Evolutionary conservation across 2,329 filamentous ascomycete species (phyloP), one percentile per base, ranked within the genome.

Genomic region (Lojkania enalia): DNA sequence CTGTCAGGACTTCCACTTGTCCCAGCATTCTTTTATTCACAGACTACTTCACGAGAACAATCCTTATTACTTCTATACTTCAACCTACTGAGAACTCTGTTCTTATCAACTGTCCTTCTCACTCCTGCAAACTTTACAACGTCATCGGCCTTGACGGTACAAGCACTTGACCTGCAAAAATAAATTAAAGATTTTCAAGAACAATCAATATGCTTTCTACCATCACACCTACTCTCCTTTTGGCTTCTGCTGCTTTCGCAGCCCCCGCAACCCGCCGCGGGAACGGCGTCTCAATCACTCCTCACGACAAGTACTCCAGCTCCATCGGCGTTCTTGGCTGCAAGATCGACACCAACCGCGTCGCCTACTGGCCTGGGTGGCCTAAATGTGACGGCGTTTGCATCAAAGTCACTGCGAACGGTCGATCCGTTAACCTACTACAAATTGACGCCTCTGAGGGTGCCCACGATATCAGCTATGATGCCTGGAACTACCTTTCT

Each of bases 391-490:
- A 76, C 69, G 73, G 78, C 61, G 73, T 83, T 54, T 84, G 81
- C 67, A 70, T 83, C 56, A 75, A 77, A 63, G 69, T 83, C 49
- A 73, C 70, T 44, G 69, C 77, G 61, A 69, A 63, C 32, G 76
- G 67, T 44, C 77, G 78, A 48, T 71, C 67, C 29, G 64, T 85
- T 44, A 74, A 81, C 55, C 78, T 89, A 42, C 75, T 84, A 48
- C 75, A 75, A 61, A 70, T 84, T 51, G 81, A 83, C 70, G 65
- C 71, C 39, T 83, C 80, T 0, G 72, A 70, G 30, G 80, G 79
- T 37, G 80, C 80, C 40, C 63, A 80, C 63, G 81, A 84, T 65
- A 76, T 84, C 69, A 76, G 72, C 45, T 84, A 83, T 70, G 80
- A 83, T 51, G 80, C 80, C 38, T 84, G 79, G 78, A 82, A 81